Evolutionary conservation across 2,329 filamentous ascomycete genomes (phyloP).

Genomic region (Xylaria sp.): DNA sequence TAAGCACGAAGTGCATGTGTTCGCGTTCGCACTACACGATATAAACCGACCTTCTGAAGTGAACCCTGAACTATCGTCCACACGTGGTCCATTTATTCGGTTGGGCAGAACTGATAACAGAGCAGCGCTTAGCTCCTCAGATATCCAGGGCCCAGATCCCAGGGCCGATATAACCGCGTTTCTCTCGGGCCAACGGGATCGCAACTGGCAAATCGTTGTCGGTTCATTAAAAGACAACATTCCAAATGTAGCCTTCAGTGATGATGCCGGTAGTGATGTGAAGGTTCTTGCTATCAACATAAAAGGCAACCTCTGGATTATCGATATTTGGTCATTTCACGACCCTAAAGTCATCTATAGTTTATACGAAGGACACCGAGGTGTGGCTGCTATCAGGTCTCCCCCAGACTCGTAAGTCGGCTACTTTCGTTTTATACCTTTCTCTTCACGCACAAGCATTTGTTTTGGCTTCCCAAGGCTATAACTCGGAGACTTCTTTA

Average conservation of each 20-base stretch:
- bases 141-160: background rate
- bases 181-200: slow-evolving; percentile 50
- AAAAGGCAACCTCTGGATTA: slow-evolving; percentile 59
- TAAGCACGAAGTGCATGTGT: slow-evolving; percentile 54
- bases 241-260: slow-evolving; percentile 64
- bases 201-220: slow-evolving; percentile 64
- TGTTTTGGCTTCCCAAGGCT: background rate
- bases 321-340: slow-evolving; percentile 62
- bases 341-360: slow-evolving; percentile 34
- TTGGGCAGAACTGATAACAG: slow-evolving; percentile 35
- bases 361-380: slow-evolving; percentile 30
- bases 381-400: background rate
- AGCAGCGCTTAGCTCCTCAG: slow-evolving; percentile 17
- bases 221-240: slow-evolving; percentile 60
- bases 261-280: slow-evolving; percentile 58
- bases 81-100: slow-evolving; percentile 37
- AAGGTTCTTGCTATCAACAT: slow-evolving; percentile 65
- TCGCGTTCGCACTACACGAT: slow-evolving; percentile 50
- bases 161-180: slow-evolving; percentile 43
- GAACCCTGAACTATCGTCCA: slow-evolving; percentile 19
- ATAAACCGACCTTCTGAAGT: background rate
- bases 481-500: background rate
- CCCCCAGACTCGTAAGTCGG: slow-evolving; percentile 12
- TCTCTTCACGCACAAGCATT: background rate
- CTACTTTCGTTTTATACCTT: background rate